Conservation (phyloP, 1,284 basidiomycete species). For the Pisolithus thermaeus region DNA sequence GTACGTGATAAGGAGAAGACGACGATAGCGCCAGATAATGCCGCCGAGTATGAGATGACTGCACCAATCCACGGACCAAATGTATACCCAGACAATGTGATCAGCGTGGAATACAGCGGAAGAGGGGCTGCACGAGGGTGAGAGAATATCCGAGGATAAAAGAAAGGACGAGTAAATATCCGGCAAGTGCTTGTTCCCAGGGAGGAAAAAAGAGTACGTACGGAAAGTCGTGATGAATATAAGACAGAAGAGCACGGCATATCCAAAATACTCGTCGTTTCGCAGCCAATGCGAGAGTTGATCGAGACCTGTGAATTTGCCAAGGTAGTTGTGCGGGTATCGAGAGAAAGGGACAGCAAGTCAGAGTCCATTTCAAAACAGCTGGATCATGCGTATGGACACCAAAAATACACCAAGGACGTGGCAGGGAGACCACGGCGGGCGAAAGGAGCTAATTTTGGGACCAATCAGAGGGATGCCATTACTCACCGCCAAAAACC, state of each 20-base stretch:
- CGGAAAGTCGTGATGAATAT: constrained; percentile 81
- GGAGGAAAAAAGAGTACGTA: constrained; percentile 37
- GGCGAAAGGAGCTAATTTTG: background rate
- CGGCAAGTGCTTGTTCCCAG: background rate
- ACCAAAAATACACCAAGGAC: constrained; percentile 3
- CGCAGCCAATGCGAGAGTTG: constrained; percentile 68
- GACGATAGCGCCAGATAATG: constrained; percentile 70
- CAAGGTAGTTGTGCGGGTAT: background rate
- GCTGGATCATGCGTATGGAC: background rate
- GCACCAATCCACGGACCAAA: constrained; percentile 78
- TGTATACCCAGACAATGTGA: constrained; percentile 82
- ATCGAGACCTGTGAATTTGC: constrained; percentile 51
- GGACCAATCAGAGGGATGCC: constrained; percentile 1
- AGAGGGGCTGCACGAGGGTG: constrained; percentile 53
- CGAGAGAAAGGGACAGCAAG: background rate
- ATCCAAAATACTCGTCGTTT: constrained; percentile 59
- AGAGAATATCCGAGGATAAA: constrained; percentile 15
- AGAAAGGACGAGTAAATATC: constrained; percentile 11
- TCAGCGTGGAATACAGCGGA: constrained; percentile 84
- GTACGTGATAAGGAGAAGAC: constrained; percentile 75
- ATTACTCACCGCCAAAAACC: constrained; percentile 59
- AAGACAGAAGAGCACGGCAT: constrained; percentile 66
- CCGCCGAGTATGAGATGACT: constrained; percentile 79
- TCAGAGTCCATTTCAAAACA: background rate
- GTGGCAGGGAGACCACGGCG: background rate